Evolutionary conservation across 2,329 filamentous ascomycete species (phyloP).

Genomic region (Leptographium lundbergii): DNA sequence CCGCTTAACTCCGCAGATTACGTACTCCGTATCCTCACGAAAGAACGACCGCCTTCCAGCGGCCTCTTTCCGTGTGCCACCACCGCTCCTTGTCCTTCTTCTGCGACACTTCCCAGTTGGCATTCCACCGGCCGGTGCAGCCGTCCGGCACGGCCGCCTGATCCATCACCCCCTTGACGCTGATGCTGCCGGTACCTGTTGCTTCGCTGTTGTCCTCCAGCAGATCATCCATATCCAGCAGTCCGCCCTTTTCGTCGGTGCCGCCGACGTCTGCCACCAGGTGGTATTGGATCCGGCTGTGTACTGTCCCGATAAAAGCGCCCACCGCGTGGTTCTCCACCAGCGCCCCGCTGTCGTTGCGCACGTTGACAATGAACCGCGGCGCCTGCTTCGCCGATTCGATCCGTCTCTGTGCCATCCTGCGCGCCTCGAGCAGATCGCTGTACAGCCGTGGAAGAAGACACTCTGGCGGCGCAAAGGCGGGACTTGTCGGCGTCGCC

Average conservation of each 20-base stretch:
- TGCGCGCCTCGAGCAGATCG: slow-evolving; percentile 38
- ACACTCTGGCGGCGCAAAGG: not conserved
- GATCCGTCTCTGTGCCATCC: slow-evolving; percentile 53
- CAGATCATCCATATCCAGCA: slow-evolving; percentile 40
- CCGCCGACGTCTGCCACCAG: slow-evolving; percentile 45
- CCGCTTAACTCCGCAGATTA: not conserved
- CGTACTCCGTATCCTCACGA: slow-evolving; percentile 12
- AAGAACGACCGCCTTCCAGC: slow-evolving; percentile 18
- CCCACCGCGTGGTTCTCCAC: slow-evolving; percentile 42
- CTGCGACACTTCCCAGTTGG: slow-evolving; percentile 14
- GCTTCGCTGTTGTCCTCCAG: slow-evolving; percentile 34
- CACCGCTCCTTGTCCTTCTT: slow-evolving; percentile 23
- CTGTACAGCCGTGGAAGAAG: not conserved
- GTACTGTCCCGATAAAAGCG: slow-evolving; percentile 48
- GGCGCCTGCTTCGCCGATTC: slow-evolving; percentile 42
- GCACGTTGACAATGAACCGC: slow-evolving; percentile 45
- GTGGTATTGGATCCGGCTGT: slow-evolving; percentile 46
- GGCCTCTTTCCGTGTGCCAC: slow-evolving; percentile 22
- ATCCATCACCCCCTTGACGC: slow-evolving; percentile 11
- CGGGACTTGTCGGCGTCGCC: not conserved
- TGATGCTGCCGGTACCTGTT: slow-evolving; percentile 10
- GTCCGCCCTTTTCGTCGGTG: slow-evolving; percentile 41
- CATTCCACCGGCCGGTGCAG: slow-evolving; percentile 23
- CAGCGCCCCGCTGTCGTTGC: slow-evolving; percentile 36
- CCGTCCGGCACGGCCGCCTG: slow-evolving; percentile 11